Evolutionary conservation across 306 rosid species (phyloP), one percentile per base, ranked within the genome.

Genomic region (Luffa aegyptiaca): DNA sequence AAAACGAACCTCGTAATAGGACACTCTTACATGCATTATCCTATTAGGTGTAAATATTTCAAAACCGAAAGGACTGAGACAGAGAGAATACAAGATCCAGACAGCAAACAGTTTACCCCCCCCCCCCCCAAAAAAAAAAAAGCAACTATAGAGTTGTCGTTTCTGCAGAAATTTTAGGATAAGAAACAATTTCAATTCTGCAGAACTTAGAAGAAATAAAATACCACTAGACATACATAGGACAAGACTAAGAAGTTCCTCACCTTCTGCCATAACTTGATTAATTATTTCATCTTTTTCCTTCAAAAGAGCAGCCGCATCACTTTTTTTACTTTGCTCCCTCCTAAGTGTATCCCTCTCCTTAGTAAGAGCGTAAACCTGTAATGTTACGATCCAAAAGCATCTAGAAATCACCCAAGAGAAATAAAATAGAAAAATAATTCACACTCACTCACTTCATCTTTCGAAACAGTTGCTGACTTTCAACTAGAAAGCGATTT

Each of bases 211-310:
- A 72, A 48, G 61, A 26, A 73, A 49, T 16, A 73, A 14, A 48
- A 73, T 49, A 33, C 14, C 46, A 39, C 13, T 5, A 77, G 20
- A 42, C 21, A 57, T 33, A 58, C 41, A 59, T 37, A 63, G 46
- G 7, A 64, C 18, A 33, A 76, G 31, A 44, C 44, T 20, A 76
- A 3, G 58, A 53, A 78, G 20, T 36, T 44, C 62, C 57, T 75
- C 86, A 93, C 99, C 99, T 96, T 96, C 99, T 70, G 98, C 98
- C 99, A 96, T 96, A 84, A 96, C 99, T 87, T 96, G 99, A 86
- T 51, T 96, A 86, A 96, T 96, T 80, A 96, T 96, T 86, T 96
- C 99, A 80, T 96, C 99, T 84, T 96, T 96, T 88, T 96, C 99
- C 88, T 96, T 96, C 92, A 96, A 83, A 66, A 96, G 97, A 81